Conservation (phyloP, 257 asterid genomes). For the Ilex asprella region DNA sequence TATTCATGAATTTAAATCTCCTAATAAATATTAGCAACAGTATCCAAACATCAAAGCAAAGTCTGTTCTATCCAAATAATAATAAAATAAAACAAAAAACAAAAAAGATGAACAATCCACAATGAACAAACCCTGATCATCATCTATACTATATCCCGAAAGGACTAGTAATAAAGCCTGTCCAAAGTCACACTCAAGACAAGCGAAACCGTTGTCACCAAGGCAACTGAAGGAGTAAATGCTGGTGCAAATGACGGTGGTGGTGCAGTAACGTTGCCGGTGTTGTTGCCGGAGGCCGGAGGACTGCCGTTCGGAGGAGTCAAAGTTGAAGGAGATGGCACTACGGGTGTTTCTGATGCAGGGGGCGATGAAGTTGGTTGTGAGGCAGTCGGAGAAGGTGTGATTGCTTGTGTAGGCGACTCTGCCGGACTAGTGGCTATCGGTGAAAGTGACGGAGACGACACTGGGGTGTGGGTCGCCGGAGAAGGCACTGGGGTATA, state of each 20-base stretch:
- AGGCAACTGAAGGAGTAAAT: slow-evolving; percentile 19
- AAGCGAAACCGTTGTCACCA: slow-evolving; percentile 26
- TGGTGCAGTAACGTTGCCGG: slow-evolving; percentile 15
- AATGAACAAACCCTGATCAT: too few species aligned
- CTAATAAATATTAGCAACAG: too few species aligned
- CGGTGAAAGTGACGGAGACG: background rate
- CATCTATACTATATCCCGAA: too few species aligned
- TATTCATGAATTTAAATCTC: too few species aligned
- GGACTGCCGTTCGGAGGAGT: slow-evolving; percentile 11
- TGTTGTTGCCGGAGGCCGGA: slow-evolving; percentile 10
- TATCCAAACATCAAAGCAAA: too few species aligned
- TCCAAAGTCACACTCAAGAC: slow-evolving; percentile 16
- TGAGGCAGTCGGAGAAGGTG: background rate
- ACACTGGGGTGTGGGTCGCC: background rate
- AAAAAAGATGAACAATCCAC: too few species aligned
- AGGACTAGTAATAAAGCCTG: slow-evolving; percentile 8
- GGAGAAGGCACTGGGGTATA: background rate
- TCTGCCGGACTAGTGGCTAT: background rate
- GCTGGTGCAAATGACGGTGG: slow-evolving; percentile 32
- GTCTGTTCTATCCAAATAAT: too few species aligned
- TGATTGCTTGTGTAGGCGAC: background rate
- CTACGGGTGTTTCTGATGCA: background rate
- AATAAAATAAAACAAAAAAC: too few species aligned
- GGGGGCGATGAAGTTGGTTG: slow-evolving; percentile 3
- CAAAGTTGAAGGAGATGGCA: background rate